Conservation (phyloP, 805 yeast species). For the Komagataella populi region DNA sequence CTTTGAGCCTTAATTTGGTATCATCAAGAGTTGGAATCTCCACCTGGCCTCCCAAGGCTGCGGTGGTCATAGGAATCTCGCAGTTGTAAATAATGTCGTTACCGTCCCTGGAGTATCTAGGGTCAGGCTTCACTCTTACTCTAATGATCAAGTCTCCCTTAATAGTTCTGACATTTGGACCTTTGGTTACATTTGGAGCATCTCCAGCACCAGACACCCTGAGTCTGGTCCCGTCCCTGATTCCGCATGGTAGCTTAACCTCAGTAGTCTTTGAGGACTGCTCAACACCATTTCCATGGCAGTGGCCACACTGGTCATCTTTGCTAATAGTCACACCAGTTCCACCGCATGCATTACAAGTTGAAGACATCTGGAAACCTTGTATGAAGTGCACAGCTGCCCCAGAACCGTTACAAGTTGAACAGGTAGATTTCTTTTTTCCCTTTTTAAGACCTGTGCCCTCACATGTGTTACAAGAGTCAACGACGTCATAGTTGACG, state of each 20-base stretch:
- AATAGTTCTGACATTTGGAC: constrained; percentile 48
- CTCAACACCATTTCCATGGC: constrained; percentile 85
- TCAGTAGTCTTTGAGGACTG: constrained; percentile 56
- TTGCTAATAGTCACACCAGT: constrained; percentile 66
- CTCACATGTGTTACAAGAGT: constrained; percentile 63
- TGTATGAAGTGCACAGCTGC: constrained; percentile 70
- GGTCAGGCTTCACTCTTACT: constrained; percentile 65
- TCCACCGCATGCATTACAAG: constrained; percentile 82
- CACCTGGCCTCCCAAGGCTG: constrained; percentile 87
- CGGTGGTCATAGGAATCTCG: constrained; percentile 85
- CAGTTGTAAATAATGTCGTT: constrained; percentile 52
- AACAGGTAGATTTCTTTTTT: constrained; percentile 64
- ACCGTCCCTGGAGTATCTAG: constrained; percentile 51
- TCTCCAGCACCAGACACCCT: constrained; percentile 86
- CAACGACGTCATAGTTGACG: constrained; percentile 61
- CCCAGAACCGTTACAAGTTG: constrained; percentile 88
- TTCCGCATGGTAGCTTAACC: constrained; percentile 80
- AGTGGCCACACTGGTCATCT: constrained; percentile 57
- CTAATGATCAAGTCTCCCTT: constrained; percentile 87
- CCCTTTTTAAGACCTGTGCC: constrained; percentile 81
- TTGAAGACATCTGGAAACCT: constrained; percentile 94
- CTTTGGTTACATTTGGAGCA: constrained; percentile 66
- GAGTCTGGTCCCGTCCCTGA: constrained; percentile 74
- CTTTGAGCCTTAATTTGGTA: constrained; percentile 56
- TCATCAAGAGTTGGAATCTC: constrained; percentile 84